phyloP scores from a whole-genome alignment of 495 filamentous ascomycete species.

The Astrothelium subdiscretum region DNA sequence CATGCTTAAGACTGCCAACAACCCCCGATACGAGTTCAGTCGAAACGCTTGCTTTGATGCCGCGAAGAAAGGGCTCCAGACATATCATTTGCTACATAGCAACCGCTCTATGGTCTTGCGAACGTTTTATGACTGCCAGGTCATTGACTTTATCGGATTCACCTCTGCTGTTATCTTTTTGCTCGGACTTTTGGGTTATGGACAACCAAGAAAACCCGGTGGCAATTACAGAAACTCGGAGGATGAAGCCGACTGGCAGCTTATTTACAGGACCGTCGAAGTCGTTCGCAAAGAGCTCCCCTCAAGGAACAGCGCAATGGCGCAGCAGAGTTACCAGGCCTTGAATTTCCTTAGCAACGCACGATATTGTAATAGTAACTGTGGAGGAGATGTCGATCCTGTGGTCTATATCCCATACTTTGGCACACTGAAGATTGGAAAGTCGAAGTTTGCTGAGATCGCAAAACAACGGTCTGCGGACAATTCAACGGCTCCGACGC shows the following conservation, averaged over 20 bases:
- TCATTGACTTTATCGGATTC: slow-evolving; percentile 45
- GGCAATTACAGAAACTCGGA: slow-evolving; percentile 14
- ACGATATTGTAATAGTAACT: neutral
- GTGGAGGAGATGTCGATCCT: neutral
- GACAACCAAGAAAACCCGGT: slow-evolving; percentile 4
- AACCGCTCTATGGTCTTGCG: slow-evolving; percentile 11
- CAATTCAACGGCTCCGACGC: neutral
- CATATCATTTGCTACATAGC: slow-evolving; percentile 35
- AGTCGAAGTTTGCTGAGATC: slow-evolving; percentile 1
- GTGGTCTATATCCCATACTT: slow-evolving; percentile 35
- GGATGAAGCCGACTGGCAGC: slow-evolving; percentile 35
- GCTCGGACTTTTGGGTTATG: slow-evolving; percentile 36
- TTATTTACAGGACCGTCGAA: slow-evolving; percentile 32
- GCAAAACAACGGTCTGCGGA: neutral
- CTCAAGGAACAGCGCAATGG: slow-evolving; percentile 37
- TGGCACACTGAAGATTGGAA: slow-evolving; percentile 19
- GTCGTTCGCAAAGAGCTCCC: slow-evolving; percentile 32
- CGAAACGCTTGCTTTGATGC: slow-evolving; percentile 35
- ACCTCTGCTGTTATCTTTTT: slow-evolving; percentile 39
- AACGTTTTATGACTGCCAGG: slow-evolving; percentile 36
- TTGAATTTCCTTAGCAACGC: neutral
- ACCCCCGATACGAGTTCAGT: slow-evolving; percentile 30
- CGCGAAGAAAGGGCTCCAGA: slow-evolving; percentile 33
- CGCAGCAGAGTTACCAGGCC: slow-evolving; percentile 10
- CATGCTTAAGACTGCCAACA: slow-evolving; percentile 39